A percentile compares a stretch with the other conserved stretches of the same genome.
Conservation (phyloP, 192 early-diverging fungal species). For the Umbelopsis sp. region DNA sequence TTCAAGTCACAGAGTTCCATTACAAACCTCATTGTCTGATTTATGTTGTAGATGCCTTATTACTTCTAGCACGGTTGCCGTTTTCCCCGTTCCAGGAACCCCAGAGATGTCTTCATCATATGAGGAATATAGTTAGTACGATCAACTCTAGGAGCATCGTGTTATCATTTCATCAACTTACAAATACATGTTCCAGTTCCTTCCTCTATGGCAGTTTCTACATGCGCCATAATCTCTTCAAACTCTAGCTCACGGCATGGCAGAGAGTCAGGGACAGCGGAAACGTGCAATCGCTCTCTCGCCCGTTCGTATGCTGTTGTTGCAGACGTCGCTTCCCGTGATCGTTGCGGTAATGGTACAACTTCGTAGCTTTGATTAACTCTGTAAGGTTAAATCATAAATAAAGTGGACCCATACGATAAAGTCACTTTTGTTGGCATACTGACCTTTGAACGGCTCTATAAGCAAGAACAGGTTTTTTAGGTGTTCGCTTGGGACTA, state of each 20-base stretch:
- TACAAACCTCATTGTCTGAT: conserved; percentile 56
- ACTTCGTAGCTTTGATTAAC: conserved; percentile 1
- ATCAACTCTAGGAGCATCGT: not conserved
- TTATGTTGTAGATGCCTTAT: conserved; percentile 70
- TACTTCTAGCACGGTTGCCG: conserved; percentile 88
- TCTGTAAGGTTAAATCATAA: not conserved
- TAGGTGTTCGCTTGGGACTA: not conserved
- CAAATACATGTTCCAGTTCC: conserved; percentile 85
- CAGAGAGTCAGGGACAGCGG: conserved; percentile 84
- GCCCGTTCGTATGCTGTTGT: conserved; percentile 64
- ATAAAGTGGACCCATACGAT: not conserved
- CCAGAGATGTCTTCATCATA: conserved; percentile 82
- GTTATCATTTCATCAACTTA: conserved; percentile 36
- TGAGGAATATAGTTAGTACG: not conserved
- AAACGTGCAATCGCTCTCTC: conserved; percentile 81
- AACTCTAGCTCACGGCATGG: conserved; percentile 97
- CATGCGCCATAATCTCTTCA: conserved; percentile 70
- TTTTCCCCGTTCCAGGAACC: conserved; percentile 97
- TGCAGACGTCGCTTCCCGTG: conserved; percentile 21
- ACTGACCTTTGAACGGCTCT: conserved; percentile 1
- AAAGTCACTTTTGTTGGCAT: too few relatives aligned
- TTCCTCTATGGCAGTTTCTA: conserved; percentile 82
- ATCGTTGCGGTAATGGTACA: conserved; percentile 37
- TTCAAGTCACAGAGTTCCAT: not conserved
- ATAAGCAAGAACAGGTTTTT: not conserved